These are phyloP conservation scores for Trichaptum fuscoviolaceum DNA, from an alignment of 768 basidiomycete genomes.

Conservation along the genomic window DNA sequence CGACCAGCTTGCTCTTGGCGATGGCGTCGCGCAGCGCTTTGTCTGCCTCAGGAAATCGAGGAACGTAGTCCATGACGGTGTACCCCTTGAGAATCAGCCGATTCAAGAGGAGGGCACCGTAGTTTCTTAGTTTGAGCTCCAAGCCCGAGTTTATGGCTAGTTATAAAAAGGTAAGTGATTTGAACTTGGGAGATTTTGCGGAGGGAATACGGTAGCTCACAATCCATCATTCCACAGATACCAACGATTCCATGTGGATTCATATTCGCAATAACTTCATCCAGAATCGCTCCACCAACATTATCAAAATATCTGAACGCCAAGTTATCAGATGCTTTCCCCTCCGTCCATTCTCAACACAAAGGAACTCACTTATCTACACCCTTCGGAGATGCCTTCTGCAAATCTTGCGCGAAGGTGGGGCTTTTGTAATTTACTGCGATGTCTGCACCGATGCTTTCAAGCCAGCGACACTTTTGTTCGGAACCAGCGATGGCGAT, in stretches of 20 bases:
- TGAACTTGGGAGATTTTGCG: not conserved
- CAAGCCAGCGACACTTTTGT: constrained; percentile 33
- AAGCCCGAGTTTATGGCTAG: constrained; percentile 44
- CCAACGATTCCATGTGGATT: constrained; percentile 33
- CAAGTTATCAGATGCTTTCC: not conserved
- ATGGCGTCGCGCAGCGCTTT: constrained; percentile 54
- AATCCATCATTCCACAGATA: constrained; percentile 56
- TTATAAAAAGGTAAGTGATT: not conserved
- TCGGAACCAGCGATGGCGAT: constrained; percentile 35
- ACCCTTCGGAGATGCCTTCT: constrained; percentile 37
- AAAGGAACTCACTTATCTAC: constrained; percentile 61
- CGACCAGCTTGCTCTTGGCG: constrained; percentile 65
- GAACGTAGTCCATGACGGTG: constrained; percentile 75
- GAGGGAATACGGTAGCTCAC: constrained; percentile 65
- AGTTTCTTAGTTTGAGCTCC: constrained; percentile 63
- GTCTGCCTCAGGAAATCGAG: constrained; percentile 53
- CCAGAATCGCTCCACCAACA: constrained; percentile 77
- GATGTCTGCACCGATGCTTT: constrained; percentile 30
- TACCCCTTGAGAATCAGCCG: constrained; percentile 83
- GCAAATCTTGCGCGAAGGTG: constrained; percentile 30
- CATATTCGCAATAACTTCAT: constrained; percentile 67
- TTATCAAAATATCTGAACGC: constrained; percentile 56
- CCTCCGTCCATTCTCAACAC: not conserved
- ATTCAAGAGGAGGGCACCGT: constrained; percentile 64
- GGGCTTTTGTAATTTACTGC: constrained; percentile 36